Evolutionary conservation across 2,329 filamentous ascomycete genomes (phyloP).

Genomic region (Hymenoscyphus infarciens): DNA sequence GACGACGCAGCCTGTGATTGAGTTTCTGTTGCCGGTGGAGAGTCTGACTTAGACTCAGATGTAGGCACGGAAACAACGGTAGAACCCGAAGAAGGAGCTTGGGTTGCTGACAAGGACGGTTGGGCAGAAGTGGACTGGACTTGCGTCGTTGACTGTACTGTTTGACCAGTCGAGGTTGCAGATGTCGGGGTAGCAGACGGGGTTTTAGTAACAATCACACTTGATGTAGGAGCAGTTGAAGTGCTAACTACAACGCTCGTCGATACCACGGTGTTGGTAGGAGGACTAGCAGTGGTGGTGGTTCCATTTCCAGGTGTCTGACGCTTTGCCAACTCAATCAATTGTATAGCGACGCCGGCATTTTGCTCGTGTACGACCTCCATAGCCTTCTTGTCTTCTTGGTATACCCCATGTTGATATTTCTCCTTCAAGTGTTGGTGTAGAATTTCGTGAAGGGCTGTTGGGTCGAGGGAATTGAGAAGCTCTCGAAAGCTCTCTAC

Average conservation of each 20-base stretch:
- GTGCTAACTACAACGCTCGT: background rate
- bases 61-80: background rate
- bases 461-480: conserved; percentile 53
- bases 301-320: conserved; percentile 39
- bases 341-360: conserved; percentile 56
- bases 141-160: background rate
- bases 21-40: background rate
- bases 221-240: background rate
- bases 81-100: background rate
- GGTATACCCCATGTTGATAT: conserved; percentile 66
- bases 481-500: conserved; percentile 47
- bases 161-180: background rate
- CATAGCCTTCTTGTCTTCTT: conserved; percentile 59
- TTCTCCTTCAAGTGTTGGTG: conserved; percentile 59
- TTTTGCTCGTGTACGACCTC: conserved; percentile 60
- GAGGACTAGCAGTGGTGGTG: conserved; percentile 3
- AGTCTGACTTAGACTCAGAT: background rate
- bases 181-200: background rate
- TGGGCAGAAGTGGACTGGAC: background rate
- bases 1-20: background rate
- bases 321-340: conserved; percentile 63
- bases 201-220: background rate
- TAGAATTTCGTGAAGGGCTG: conserved; percentile 62
- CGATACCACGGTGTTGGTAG: background rate
- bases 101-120: background rate